Base-by-base conservation (phyloP, 2,329 filamentous ascomycete genomes). In the Aspergillus carbonarius region DNA sequence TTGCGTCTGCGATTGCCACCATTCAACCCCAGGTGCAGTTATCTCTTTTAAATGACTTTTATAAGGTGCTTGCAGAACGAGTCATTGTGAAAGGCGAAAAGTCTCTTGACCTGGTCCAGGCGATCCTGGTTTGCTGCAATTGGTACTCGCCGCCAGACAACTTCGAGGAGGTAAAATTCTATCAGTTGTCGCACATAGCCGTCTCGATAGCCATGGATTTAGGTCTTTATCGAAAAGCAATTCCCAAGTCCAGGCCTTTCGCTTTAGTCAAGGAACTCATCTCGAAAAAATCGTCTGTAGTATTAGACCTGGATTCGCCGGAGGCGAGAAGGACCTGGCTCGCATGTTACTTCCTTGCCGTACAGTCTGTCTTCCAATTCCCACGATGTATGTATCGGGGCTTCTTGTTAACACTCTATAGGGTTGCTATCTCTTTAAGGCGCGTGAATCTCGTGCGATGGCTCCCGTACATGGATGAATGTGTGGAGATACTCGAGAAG, bases 141-240 rank as follows among this genome's bases (percentile, higher is more conserved):
- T 96, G 92, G 90, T 96, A 96, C 72, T 87, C 87, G 72, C 91
- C 91, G 15, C 92, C 92, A 0, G 88, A 93, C 64, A 84, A 90
- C 66, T 90, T 90, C 59, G 91, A 96, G 68, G 89, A 95, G 75
- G 85, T 93, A 69, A 95, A 95, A 71, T 96, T 95, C 72, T 96
- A 95, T 76, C 90, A 93, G 77, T 83, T 95, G 64, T 86, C 92
- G 47, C 91, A 96, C 72, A 86, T 91, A 69, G 89, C 90, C 2
- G 88, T 88, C 49, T 84, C 91, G 66, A 91, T 96, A 87, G 89
- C 88, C 25, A 86, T 96, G 55, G 92, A 96, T 66, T 83, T 96
- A 34, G 92, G 92, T 0, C 83, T 96, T 6, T 90, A 88, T 15
- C 83, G 85, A 62, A 79, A 81, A 63, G 72, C 74, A 61, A 78